phyloP scores from a whole-genome alignment of 495 filamentous ascomycete species.

The Aspergillus coremiiformis region DNA sequence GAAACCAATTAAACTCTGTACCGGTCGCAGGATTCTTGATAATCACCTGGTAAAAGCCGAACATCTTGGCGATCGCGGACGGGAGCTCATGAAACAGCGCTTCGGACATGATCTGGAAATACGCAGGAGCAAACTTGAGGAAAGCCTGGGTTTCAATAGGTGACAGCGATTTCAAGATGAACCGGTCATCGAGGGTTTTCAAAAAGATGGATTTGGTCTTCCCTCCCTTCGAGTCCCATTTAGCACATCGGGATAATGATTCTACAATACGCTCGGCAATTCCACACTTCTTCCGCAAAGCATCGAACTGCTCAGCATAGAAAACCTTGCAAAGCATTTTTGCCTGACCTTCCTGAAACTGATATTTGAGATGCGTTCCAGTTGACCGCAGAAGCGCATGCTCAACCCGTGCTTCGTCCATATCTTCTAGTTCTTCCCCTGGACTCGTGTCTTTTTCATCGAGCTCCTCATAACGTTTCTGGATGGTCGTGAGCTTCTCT shows the following conservation, averaged over 20 bases:
- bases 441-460: constrained; percentile 19
- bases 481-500: constrained; percentile 66
- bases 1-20: constrained; percentile 88
- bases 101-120: constrained; percentile 95
- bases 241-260: constrained; percentile 86
- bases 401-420: constrained; percentile 55
- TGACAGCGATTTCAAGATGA: constrained; percentile 85
- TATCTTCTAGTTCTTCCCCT: constrained; percentile 25
- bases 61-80: constrained; percentile 97
- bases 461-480: constrained; percentile 45
- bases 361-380: constrained; percentile 88
- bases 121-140: constrained; percentile 87
- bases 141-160: constrained; percentile 90
- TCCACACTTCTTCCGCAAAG: constrained; percentile 83
- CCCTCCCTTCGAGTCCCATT: constrained; percentile 97
- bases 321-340: constrained; percentile 98
- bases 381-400: constrained; percentile 70
- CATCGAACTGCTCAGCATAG: constrained; percentile 96
- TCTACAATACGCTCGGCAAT: constrained; percentile 91
- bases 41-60: constrained; percentile 93
- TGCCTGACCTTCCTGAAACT: constrained; percentile 83
- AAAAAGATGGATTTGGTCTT: constrained; percentile 98
- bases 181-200: constrained; percentile 90
- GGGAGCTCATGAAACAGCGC: constrained; percentile 94
- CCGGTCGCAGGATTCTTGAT: constrained; percentile 93